Percentiles rank a stretch among this genome's conserved stretches.
phyloP scores from a whole-genome alignment of 306 rosid species.

The Hylodesmum podocarpum region DNA sequence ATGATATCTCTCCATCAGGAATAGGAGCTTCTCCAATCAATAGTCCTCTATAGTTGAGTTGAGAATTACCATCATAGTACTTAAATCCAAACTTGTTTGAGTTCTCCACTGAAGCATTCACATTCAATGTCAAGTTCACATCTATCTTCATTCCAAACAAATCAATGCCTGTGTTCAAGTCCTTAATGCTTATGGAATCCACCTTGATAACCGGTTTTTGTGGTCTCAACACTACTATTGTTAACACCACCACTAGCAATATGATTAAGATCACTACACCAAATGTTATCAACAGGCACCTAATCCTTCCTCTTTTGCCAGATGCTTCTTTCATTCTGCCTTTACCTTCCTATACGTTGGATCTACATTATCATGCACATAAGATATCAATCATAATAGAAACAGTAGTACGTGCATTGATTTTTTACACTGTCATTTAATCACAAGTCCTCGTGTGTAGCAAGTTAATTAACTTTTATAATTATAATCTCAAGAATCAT shows the following conservation, averaged over 20 bases:
- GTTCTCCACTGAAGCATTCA: conserved; percentile 45
- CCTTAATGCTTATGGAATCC: conserved; percentile 31
- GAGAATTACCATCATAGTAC: conserved; percentile 42
- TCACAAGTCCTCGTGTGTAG: no score
- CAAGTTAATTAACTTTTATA: no score
- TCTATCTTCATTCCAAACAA: background rate
- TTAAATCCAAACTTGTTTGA: conserved; percentile 53
- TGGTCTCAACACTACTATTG: conserved; percentile 58
- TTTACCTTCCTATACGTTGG: background rate
- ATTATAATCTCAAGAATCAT: no score
- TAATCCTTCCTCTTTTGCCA: conserved; percentile 20
- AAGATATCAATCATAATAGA: background rate
- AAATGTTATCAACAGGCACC: conserved; percentile 29
- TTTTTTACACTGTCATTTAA: background rate
- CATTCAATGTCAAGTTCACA: conserved; percentile 50
- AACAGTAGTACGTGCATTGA: no score
- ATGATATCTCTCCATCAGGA: conserved; percentile 34
- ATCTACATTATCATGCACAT: conserved; percentile 25
- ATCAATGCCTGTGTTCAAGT: conserved; percentile 34
- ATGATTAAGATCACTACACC: background rate
- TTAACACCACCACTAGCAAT: conserved; percentile 34
- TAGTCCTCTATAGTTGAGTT: conserved; percentile 55
- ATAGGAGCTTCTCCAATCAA: conserved; percentile 55
- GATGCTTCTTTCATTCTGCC: conserved; percentile 11
- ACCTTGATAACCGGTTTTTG: conserved; percentile 17